Percentiles rank a stretch among this genome's conserved stretches.
Conservation (phyloP, 805 yeast genomes). For the Myxozyma melibiosi region DNA sequence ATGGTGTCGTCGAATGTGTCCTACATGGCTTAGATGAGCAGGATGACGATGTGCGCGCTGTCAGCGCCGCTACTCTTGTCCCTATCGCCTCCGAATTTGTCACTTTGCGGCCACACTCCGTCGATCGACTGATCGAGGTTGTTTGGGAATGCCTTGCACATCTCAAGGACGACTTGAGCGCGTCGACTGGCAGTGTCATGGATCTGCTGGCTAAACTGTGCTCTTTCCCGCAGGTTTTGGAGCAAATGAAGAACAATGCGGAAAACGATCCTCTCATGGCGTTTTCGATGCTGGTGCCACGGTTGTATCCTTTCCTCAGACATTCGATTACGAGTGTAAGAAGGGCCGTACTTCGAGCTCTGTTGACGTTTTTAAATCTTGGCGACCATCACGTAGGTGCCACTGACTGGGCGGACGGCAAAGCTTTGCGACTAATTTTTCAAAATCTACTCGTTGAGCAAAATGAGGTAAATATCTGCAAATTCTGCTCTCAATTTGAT, state of each 20-base stretch:
- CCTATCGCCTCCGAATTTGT: conserved; percentile 91
- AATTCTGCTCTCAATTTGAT: neutral
- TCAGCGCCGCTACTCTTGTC: conserved; percentile 87
- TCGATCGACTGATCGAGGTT: conserved; percentile 57
- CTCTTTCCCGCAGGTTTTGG: conserved; percentile 74
- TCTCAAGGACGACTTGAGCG: conserved; percentile 87
- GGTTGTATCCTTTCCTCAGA: conserved; percentile 86
- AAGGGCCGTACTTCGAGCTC: conserved; percentile 78
- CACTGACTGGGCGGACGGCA: conserved; percentile 76
- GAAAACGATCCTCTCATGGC: conserved; percentile 53
- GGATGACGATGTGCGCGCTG: conserved; percentile 96
- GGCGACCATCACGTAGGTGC: conserved; percentile 41
- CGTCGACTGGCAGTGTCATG: conserved; percentile 95
- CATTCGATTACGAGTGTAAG: conserved; percentile 93
- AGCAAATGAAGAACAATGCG: conserved; percentile 67
- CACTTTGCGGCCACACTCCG: conserved; percentile 53
- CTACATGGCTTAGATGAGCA: conserved; percentile 73
- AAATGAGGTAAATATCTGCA: conserved; percentile 50
- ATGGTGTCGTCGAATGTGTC: conserved; percentile 79
- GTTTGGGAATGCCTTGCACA: conserved; percentile 90
- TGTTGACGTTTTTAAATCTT: conserved; percentile 68
- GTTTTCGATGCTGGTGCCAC: conserved; percentile 79
- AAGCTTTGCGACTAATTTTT: conserved; percentile 70
- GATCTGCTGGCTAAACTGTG: conserved; percentile 87
- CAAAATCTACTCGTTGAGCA: conserved; percentile 92